Percentiles rank a stretch among this genome's conserved stretches.
Conservation (phyloP, 1,284 basidiomycete species). For the Marasmius fiardii region DNA sequence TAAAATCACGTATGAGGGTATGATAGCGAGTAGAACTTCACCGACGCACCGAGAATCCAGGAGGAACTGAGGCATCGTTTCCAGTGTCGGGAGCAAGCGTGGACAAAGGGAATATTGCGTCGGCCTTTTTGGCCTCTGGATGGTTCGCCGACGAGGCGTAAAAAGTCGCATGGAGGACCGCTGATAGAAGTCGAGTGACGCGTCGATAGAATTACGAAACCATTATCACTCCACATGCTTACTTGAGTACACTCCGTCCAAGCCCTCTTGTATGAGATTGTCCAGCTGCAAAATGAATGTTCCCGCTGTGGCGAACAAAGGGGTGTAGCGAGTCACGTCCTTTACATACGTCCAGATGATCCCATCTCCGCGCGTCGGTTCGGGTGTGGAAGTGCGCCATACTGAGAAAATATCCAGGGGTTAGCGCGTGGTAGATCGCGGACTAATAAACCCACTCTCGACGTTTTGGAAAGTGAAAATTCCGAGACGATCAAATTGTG, state of each 20-base stretch:
- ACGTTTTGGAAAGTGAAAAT: slow-evolving; percentile 74
- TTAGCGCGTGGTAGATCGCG: background rate
- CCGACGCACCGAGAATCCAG: slow-evolving; percentile 58
- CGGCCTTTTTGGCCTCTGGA: slow-evolving; percentile 56
- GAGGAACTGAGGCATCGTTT: slow-evolving; percentile 68
- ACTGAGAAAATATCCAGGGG: slow-evolving; percentile 28
- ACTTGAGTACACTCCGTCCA: slow-evolving; percentile 72
- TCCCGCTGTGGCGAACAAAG: slow-evolving; percentile 63
- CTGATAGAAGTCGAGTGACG: slow-evolving; percentile 28
- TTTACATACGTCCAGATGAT: slow-evolving; percentile 80
- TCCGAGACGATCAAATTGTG: slow-evolving; percentile 72
- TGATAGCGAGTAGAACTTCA: background rate
- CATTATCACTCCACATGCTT: slow-evolving; percentile 12
- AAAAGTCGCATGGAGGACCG: slow-evolving; percentile 67
- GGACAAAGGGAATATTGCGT: slow-evolving; percentile 26
- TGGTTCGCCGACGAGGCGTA: slow-evolving; percentile 53
- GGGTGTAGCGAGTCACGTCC: slow-evolving; percentile 70
- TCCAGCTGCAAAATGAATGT: slow-evolving; percentile 71
- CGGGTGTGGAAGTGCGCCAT: slow-evolving; percentile 79
- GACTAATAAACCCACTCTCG: slow-evolving; percentile 50
- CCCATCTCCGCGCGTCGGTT: slow-evolving; percentile 62
- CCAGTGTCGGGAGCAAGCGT: slow-evolving; percentile 36
- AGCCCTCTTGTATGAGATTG: slow-evolving; percentile 54
- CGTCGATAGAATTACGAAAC: background rate
- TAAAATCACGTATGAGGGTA: slow-evolving; percentile 21